Evolutionary conservation across 768 basidiomycete species (phyloP), one percentile per base, ranked within the genome.

Genomic region (Lepiota venenata): DNA sequence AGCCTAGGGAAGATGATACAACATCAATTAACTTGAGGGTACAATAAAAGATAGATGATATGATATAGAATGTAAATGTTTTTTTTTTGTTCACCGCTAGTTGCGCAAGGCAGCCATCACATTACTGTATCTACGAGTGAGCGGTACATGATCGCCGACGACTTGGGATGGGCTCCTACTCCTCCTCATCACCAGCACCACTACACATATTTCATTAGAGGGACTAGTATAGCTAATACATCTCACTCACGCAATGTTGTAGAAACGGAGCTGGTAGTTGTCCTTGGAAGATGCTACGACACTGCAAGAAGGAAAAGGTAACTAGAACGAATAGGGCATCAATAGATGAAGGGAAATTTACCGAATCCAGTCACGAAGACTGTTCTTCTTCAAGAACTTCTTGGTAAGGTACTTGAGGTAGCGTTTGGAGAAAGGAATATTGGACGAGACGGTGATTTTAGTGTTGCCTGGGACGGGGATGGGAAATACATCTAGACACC

Each of bases 381-480:
- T 75, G 77, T 95, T 94, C 84, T 97, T 97, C 84, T 98, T 98
- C 74, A 98, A 81, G 82, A 93, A 95, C 79, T 96, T 96, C 83
- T 98, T 98, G 59, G 96, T 98, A 57, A 98, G 80, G 76, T 98
- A 99, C 75, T 98, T 98, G 70, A 98, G 85, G 74, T 97, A 98
- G 54, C 92, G 83, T 78, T 98, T 98, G 47, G 96, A 98, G 75
- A 98, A 88, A 53, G 92, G 85, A 69, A 96, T 85, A 66, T 76
- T 85, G 50, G 93, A 87, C 48, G 87, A 84, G 62, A 98, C 83
- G 52, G 85, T 88, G 70, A 98, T 81, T 75, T 87, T 92, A 66
- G 77, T 86, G 72, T 82, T 84, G 59, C 85, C 89, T 91, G 58
- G 18, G 55, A 50, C 35, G 35, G 45, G 8, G 32, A 3, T 48